Percentiles rank a stretch among this genome's conserved stretches.
Evolutionary conservation across 1,284 basidiomycete species (phyloP).

Genomic region (Tilletia horrida): DNA sequence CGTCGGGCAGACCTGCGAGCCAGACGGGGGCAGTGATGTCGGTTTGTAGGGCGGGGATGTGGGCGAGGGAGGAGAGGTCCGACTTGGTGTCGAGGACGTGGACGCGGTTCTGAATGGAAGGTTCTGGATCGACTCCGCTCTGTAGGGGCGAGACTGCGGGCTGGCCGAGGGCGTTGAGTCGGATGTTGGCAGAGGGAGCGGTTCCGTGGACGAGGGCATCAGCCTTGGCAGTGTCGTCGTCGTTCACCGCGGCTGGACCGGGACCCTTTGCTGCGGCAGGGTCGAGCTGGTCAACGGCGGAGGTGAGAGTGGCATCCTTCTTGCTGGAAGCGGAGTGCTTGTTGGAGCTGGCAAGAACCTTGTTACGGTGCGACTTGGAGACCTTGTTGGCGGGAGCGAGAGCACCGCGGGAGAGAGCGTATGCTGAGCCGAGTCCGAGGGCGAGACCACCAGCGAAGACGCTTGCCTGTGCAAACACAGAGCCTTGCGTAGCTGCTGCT

Average conservation of each 20-base stretch:
- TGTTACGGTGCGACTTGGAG: slow-evolving; percentile 37
- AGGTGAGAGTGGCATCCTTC: background rate
- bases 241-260: slow-evolving; percentile 23
- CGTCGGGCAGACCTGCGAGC: slow-evolving; percentile 37
- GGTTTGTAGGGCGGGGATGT: slow-evolving; percentile 29
- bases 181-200: slow-evolving; percentile 32
- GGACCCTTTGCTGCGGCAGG: slow-evolving; percentile 34
- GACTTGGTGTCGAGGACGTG: slow-evolving; percentile 36
- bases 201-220: slow-evolving; percentile 32
- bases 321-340: slow-evolving; percentile 8
- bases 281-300: slow-evolving; percentile 39
- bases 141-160: slow-evolving; percentile 22
- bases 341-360: slow-evolving; percentile 3
- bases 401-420: slow-evolving; percentile 40
- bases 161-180: slow-evolving; percentile 24
- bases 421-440: slow-evolving; percentile 43
- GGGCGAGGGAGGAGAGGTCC: slow-evolving; percentile 35
- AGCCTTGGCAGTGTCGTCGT: slow-evolving; percentile 29
- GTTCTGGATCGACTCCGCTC: slow-evolving; percentile 32
- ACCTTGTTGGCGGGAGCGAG: slow-evolving; percentile 44
- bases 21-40: slow-evolving; percentile 33
- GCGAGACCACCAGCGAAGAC: slow-evolving; percentile 51
- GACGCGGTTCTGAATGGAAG: slow-evolving; percentile 34
- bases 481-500: slow-evolving; percentile 1
- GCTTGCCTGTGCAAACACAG: slow-evolving; percentile 7